Conservation (phyloP, 83 land plant genomes). For the Diphasiastrum complanatum region DNA sequence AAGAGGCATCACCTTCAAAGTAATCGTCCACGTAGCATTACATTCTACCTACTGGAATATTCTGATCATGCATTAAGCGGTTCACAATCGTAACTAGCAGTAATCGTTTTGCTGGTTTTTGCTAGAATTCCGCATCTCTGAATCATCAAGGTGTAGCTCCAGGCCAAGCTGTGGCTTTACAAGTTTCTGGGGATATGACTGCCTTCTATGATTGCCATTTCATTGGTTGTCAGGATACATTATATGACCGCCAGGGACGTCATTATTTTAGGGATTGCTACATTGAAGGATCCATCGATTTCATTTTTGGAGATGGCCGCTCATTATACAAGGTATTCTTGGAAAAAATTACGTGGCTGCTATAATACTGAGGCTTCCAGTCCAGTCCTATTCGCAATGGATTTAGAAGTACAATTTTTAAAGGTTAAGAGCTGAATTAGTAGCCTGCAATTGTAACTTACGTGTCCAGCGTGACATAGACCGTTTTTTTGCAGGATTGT, state of each 20-base stretch:
- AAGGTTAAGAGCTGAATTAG: not conserved
- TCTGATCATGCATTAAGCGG: not conserved
- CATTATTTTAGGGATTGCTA: constrained; percentile 28
- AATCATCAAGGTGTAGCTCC: constrained; percentile 13
- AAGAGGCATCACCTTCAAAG: constrained; percentile 19
- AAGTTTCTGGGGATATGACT: constrained; percentile 15
- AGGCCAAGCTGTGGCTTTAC: constrained; percentile 23
- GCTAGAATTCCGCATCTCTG: constrained; percentile 24
- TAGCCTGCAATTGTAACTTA: not conserved
- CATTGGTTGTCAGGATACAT: constrained; percentile 24
- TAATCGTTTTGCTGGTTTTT: not conserved
- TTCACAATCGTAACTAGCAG: not conserved
- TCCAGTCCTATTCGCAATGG: not conserved
- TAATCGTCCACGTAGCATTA: not conserved
- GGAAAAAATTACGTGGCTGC: not conserved
- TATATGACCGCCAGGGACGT: constrained; percentile 23
- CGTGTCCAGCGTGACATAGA: not conserved
- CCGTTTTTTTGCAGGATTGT: constrained; percentile 23
- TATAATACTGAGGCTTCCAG: not conserved
- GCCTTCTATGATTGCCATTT: constrained; percentile 20
- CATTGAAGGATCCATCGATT: constrained; percentile 27
- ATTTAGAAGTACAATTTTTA: not conserved
- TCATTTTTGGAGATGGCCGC: constrained; percentile 28
- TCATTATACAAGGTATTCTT: constrained; percentile 22
- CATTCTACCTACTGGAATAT: not conserved